A percentile compares a stretch with the other conserved stretches of the same genome.
phyloP scores from a whole-genome alignment of 306 rosid species.

The Ormosia emarginata region DNA sequence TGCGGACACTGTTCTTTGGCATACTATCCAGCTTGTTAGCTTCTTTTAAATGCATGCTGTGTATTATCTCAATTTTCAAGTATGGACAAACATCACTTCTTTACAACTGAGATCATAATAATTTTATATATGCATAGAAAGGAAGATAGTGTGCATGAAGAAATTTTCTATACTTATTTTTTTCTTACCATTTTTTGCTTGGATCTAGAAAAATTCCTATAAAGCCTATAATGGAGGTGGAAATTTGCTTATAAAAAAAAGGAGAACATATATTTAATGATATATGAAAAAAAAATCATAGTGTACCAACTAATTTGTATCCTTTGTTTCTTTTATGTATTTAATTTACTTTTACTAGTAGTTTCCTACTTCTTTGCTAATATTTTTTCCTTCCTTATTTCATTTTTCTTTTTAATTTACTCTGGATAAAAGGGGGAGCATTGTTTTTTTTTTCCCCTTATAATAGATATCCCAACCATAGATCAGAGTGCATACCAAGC shows the following conservation, averaged over 20 bases:
- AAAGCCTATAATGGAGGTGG: not conserved
- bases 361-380: not conserved
- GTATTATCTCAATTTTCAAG: not conserved
- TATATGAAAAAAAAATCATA: not conserved
- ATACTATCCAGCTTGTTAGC: not conserved
- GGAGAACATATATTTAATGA: not conserved
- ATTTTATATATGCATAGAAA: not conserved
- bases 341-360: not conserved
- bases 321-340: not conserved
- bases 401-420: not conserved
- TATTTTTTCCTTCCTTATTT: not conserved
- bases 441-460: not conserved
- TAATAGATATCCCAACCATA: not conserved
- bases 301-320: not conserved
- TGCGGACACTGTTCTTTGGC: not conserved
- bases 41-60: not conserved
- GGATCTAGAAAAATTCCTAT: not conserved
- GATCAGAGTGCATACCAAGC: not conserved
- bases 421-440: not conserved
- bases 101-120: not conserved
- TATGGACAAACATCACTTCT: not conserved
- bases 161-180: not conserved
- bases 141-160: not conserved
- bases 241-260: not conserved
- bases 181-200: not conserved